Conservation (phyloP, 768 basidiomycete species). For the Lactifluus volemus region DNA sequence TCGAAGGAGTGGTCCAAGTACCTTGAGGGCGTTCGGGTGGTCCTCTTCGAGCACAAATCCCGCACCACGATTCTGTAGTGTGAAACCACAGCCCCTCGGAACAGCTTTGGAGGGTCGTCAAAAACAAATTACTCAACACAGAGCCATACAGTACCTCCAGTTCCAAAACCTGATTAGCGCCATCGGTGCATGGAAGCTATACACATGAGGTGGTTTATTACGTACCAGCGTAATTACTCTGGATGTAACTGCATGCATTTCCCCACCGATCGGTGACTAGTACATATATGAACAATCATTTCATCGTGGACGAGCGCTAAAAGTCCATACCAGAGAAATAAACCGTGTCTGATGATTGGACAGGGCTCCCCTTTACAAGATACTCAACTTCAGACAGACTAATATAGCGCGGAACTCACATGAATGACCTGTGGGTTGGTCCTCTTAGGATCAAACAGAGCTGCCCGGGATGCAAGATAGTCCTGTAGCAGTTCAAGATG, state of each 20-base stretch:
- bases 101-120: slow-evolving; percentile 42
- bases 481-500: slow-evolving; percentile 38
- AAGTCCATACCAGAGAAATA: slow-evolving; percentile 74
- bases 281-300: neutral
- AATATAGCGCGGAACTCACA: slow-evolving; percentile 20
- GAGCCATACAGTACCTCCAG: slow-evolving; percentile 45
- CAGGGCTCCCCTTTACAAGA: slow-evolving; percentile 59
- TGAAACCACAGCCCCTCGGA: slow-evolving; percentile 93
- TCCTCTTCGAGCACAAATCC: slow-evolving; percentile 72
- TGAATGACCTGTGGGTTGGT: slow-evolving; percentile 59
- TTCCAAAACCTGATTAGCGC: slow-evolving; percentile 67
- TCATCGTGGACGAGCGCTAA: neutral
- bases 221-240: slow-evolving; percentile 78
- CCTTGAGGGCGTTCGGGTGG: slow-evolving; percentile 81
- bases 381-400: neutral
- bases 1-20: slow-evolving; percentile 23
- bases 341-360: slow-evolving; percentile 85
- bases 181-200: neutral
- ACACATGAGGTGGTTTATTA: neutral
- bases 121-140: too few relatives aligned
- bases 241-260: slow-evolving; percentile 83
- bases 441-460: slow-evolving; percentile 62
- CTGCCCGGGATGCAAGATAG: slow-evolving; percentile 75
- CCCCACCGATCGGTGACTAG: slow-evolving; percentile 79
- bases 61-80: slow-evolving; percentile 87